phyloP scores from a whole-genome alignment of 108 stramenopile genomes.

The Pseudonitzschia multiseries region DNA sequence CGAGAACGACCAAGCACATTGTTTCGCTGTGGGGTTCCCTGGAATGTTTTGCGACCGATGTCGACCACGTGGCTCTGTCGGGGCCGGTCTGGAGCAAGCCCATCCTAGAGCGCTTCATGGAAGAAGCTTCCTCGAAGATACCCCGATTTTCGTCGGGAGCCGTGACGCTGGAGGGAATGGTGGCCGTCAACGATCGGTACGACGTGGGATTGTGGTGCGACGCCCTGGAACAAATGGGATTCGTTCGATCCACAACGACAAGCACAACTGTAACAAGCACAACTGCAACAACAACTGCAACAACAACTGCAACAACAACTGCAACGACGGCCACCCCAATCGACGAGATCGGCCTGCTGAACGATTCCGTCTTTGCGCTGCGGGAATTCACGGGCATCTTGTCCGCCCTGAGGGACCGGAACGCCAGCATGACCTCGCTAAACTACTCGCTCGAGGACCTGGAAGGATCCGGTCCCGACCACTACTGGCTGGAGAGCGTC shows the following conservation, averaged over 20 bases:
- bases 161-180: neutral
- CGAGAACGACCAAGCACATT: constrained; percentile 16
- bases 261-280: too few species aligned
- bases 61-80: constrained; percentile 16
- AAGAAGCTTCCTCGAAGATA: neutral
- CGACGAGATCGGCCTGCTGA: constrained; percentile 6
- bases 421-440: constrained; percentile 10
- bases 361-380: constrained; percentile 30
- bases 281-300: too few species aligned
- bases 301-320: neutral
- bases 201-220: constrained; percentile 48
- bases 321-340: neutral
- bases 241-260: neutral
- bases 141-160: neutral
- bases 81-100: constrained; percentile 23
- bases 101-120: constrained; percentile 11
- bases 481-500: constrained; percentile 22
- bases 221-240: constrained; percentile 8
- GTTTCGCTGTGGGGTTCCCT: constrained; percentile 33
- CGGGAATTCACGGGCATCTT: constrained; percentile 9
- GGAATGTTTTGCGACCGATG: constrained; percentile 23
- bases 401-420: neutral
- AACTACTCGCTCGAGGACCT: neutral
- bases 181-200: constrained; percentile 33
- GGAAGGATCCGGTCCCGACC: neutral